A percentile compares a stretch with the other conserved stretches of the same genome.
Evolutionary conservation across 2,329 filamentous ascomycete species (phyloP).

Genomic region (Capronia epimyces): DNA sequence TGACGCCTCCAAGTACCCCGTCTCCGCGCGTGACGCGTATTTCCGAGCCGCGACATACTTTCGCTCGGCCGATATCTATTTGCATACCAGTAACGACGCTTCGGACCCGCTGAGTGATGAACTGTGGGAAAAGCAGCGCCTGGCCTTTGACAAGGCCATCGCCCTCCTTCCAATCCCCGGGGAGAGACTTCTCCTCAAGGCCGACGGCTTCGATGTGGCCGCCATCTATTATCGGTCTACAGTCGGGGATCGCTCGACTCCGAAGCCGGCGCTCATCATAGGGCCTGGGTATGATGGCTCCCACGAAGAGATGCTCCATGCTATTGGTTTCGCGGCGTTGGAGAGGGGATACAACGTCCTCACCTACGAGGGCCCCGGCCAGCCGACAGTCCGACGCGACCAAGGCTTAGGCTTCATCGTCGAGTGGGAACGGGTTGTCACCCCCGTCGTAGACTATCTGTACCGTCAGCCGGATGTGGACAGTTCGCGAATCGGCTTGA

Average conservation of each 20-base stretch:
- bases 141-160: slow-evolving; percentile 39
- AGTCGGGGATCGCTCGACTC: slow-evolving; percentile 5
- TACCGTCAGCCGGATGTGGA: slow-evolving; percentile 32
- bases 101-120: slow-evolving; percentile 40
- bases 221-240: slow-evolving; percentile 36
- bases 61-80: slow-evolving; percentile 40
- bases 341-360: slow-evolving; percentile 43
- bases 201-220: slow-evolving; percentile 35
- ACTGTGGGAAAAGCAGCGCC: slow-evolving; percentile 36
- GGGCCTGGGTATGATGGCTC: slow-evolving; percentile 41
- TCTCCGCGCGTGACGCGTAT: slow-evolving; percentile 30
- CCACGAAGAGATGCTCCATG: slow-evolving; percentile 44
- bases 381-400: slow-evolving; percentile 39
- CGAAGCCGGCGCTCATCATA: slow-evolving; percentile 40
- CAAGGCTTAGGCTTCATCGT: slow-evolving; percentile 43
- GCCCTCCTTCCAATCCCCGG: slow-evolving; percentile 36
- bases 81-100: slow-evolving; percentile 37
- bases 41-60: slow-evolving; percentile 43
- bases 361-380: slow-evolving; percentile 46
- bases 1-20: slow-evolving; percentile 3
- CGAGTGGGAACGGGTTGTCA: slow-evolving; percentile 42
- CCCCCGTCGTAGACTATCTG: slow-evolving; percentile 40
- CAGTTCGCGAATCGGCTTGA: slow-evolving; percentile 32
- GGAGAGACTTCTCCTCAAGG: slow-evolving; percentile 33
- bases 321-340: slow-evolving; percentile 34